Conservation (phyloP, 768 basidiomycete genomes). For the Termitomyces sp. region DNA sequence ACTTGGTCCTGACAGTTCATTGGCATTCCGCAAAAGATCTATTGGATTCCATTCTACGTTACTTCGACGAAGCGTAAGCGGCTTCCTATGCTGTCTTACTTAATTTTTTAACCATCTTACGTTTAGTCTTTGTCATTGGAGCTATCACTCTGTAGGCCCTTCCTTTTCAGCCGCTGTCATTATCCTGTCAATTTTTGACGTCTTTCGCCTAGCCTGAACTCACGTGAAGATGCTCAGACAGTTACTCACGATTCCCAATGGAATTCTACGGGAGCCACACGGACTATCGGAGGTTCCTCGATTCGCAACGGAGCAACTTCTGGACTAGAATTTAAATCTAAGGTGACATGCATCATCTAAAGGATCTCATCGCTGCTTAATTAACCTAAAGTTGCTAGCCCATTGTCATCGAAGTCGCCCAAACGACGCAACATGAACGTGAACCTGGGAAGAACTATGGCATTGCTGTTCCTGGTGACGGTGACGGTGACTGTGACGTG, state of each 20-base stretch:
- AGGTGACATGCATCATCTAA: background rate
- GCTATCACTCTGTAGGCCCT: slow-evolving; percentile 12
- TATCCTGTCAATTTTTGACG: background rate
- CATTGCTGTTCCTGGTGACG: background rate
- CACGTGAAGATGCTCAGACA: slow-evolving; percentile 4
- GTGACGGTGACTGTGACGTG: background rate
- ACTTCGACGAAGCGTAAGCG: slow-evolving; percentile 9
- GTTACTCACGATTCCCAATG: slow-evolving; percentile 1
- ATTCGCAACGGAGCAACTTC: slow-evolving; percentile 1
- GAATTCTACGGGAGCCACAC: slow-evolving; percentile 1
- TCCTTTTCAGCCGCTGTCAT: background rate
- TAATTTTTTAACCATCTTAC: background rate
- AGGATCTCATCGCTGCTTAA: background rate
- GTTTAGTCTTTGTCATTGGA: slow-evolving; percentile 12
- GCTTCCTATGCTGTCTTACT: background rate
- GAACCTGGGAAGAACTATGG: slow-evolving; percentile 1
- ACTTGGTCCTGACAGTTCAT: slow-evolving; percentile 2
- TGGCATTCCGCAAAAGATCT: slow-evolving; percentile 7
- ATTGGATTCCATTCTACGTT: slow-evolving; percentile 14
- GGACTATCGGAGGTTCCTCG: slow-evolving; percentile 6
- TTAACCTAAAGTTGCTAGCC: background rate
- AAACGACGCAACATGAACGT: slow-evolving; percentile 1
- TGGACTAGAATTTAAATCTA: slow-evolving; percentile 7
- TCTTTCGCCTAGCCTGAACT: background rate
- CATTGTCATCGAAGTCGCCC: slow-evolving; percentile 11